A percentile compares a stretch with the other conserved stretches of the same genome.
Conservation (phyloP, 2,329 filamentous ascomycete genomes). For the Scedosporium minutisporum region DNA sequence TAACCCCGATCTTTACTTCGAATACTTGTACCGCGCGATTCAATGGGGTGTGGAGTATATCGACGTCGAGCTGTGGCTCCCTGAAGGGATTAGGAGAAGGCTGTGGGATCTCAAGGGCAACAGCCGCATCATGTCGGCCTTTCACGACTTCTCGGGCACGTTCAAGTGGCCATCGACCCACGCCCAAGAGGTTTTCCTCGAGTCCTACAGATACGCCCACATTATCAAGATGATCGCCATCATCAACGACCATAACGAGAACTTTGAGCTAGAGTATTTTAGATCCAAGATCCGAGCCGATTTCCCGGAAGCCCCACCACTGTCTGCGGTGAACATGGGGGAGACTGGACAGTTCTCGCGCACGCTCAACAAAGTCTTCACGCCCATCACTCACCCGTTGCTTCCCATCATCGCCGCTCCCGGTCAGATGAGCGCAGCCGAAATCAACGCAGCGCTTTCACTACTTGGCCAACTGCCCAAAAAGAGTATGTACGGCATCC, state of each 20-base stretch:
- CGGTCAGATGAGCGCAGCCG: constrained; percentile 74
- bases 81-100: constrained; percentile 60
- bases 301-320: constrained; percentile 58
- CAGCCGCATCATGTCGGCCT: constrained; percentile 83
- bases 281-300: constrained; percentile 64
- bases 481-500: constrained; percentile 69
- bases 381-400: constrained; percentile 77
- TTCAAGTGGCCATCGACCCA: constrained; percentile 74
- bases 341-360: constrained; percentile 77
- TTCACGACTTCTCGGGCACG: constrained; percentile 76
- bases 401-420: constrained; percentile 77
- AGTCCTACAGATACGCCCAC: constrained; percentile 66
- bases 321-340: constrained; percentile 83
- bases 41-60: constrained; percentile 88
- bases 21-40: constrained; percentile 73
- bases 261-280: constrained; percentile 86
- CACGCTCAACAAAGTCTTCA: constrained; percentile 77
- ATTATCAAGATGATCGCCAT: constrained; percentile 88
- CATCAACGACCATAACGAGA: constrained; percentile 72
- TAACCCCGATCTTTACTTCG: constrained; percentile 62
- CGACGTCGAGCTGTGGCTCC: constrained; percentile 81
- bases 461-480: constrained; percentile 73
- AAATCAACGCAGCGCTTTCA: constrained; percentile 72
- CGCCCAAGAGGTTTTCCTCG: constrained; percentile 61
- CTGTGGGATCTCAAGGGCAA: constrained; percentile 63